Percentiles rank a stretch among this genome's conserved stretches.
Conservation (phyloP, 1,139 yeast genomes). For the Pichia inconspicua region DNA sequence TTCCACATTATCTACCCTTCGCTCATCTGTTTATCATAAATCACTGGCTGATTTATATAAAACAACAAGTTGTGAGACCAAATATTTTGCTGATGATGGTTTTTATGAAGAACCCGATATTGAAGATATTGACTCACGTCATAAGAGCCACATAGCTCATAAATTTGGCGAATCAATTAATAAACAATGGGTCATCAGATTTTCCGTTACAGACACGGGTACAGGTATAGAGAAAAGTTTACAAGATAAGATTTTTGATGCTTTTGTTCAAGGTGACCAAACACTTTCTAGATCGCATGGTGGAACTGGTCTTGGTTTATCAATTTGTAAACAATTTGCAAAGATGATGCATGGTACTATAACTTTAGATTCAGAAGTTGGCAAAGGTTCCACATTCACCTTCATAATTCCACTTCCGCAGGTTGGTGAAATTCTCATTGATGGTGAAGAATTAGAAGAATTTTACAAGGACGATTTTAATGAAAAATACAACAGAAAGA, state of each 20-base stretch:
- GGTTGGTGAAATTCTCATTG: constrained; percentile 48
- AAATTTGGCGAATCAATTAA: constrained; percentile 29
- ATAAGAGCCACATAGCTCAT: constrained; percentile 32
- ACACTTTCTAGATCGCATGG: constrained; percentile 86
- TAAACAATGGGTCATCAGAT: constrained; percentile 53
- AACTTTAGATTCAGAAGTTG: constrained; percentile 57
- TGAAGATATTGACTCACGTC: constrained; percentile 29
- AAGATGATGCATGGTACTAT: constrained; percentile 83
- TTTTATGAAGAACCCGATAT: constrained; percentile 12
- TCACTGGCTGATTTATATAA: constrained; percentile 21
- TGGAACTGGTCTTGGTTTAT: constrained; percentile 91
- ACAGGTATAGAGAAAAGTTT: constrained; percentile 80
- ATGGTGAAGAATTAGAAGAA: constrained; percentile 26
- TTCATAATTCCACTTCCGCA: constrained; percentile 74
- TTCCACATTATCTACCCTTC: constrained; percentile 20
- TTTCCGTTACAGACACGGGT: constrained; percentile 83
- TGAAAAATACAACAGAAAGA: constrained; percentile 32
- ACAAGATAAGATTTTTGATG: constrained; percentile 84
- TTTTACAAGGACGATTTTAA: constrained; percentile 42
- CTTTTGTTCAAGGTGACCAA: constrained; percentile 95
- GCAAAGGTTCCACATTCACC: constrained; percentile 73
- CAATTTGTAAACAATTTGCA: constrained; percentile 87
- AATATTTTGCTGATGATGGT: constrained; percentile 14
- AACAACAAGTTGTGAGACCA: constrained; percentile 12
- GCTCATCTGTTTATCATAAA: constrained; percentile 19